Evolutionary conservation across 305 asterid species (phyloP).

Genomic region (Fraxinus latifolia): DNA sequence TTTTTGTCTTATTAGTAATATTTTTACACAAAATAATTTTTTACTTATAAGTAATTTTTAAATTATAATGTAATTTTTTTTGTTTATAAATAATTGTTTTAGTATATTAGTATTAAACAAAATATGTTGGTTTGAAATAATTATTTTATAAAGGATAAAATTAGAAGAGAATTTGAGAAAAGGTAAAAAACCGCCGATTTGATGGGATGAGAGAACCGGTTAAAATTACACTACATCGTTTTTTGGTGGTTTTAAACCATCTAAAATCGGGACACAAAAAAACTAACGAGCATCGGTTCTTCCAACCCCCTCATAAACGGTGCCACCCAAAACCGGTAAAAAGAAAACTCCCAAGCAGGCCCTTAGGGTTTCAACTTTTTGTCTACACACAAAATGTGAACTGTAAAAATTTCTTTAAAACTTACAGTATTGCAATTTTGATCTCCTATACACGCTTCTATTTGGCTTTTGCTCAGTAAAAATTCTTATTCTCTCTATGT

Average conservation of each 20-base stretch:
- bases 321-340: too few relatives aligned
- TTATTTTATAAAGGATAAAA: not conserved
- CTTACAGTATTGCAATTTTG: not conserved
- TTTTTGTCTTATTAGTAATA: not conserved
- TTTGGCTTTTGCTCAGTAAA: not conserved
- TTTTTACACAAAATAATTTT: not conserved
- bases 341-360: not conserved
- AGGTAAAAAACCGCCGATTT: not conserved
- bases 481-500: not conserved
- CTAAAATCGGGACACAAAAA: too few relatives aligned
- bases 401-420: not conserved
- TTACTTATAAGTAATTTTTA: not conserved
- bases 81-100: not conserved
- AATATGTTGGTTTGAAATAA: not conserved
- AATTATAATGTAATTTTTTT: not conserved
- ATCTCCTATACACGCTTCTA: not conserved
- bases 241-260: too few relatives aligned
- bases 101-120: not conserved
- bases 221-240: too few relatives aligned
- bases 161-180: not conserved
- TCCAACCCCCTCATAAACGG: too few relatives aligned
- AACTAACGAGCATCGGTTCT: too few relatives aligned
- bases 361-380: not conserved
- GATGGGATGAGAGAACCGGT: too few relatives aligned
- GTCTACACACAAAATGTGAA: not conserved